These are phyloP conservation scores for Anthostomella pinea DNA, from an alignment of 2,329 filamentous ascomycete species.

Conservation along the genomic window DNA sequence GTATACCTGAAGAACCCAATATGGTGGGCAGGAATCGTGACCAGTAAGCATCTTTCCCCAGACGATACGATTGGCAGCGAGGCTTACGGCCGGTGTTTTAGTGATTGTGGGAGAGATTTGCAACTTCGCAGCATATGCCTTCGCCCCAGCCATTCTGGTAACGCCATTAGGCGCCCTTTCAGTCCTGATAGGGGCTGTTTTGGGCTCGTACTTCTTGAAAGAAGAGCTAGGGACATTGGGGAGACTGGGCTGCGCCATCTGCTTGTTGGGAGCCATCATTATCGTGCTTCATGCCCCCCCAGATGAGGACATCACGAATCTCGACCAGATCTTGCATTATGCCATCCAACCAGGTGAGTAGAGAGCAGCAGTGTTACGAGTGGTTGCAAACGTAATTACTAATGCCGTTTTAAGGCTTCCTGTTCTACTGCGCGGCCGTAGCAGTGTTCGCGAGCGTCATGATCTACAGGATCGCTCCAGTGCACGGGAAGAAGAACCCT, in stretches of 20 bases:
- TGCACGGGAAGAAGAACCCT: conserved; percentile 91
- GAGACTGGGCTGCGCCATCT: conserved; percentile 93
- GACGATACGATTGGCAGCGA: no score
- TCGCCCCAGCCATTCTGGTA: conserved; percentile 96
- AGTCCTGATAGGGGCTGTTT: conserved; percentile 89
- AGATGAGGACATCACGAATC: conserved; percentile 84
- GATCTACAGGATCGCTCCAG: conserved; percentile 92
- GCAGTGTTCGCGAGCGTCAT: conserved; percentile 83
- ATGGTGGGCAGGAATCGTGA: conserved; percentile 95
- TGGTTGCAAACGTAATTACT: no score
- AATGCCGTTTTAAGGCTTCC: conserved; percentile 63
- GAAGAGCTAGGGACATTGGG: conserved; percentile 89
- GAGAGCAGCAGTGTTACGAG: no score
- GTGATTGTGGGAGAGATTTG: conserved; percentile 91
- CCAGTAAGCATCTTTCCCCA: conserved; percentile 56
- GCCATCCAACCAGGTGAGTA: conserved; percentile 82
- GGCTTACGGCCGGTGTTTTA: no score
- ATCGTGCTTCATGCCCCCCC: conserved; percentile 97
- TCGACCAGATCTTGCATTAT: conserved; percentile 87
- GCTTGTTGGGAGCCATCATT: conserved; percentile 91
- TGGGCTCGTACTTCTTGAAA: conserved; percentile 91
- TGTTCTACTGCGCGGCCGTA: conserved; percentile 80
- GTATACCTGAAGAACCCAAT: conserved; percentile 91
- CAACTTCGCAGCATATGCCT: conserved; percentile 97
- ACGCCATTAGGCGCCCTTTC: conserved; percentile 91